Evolutionary conservation across 192 early-diverging fungal genomes (phyloP).

Genomic region (Mortierella alpina): DNA sequence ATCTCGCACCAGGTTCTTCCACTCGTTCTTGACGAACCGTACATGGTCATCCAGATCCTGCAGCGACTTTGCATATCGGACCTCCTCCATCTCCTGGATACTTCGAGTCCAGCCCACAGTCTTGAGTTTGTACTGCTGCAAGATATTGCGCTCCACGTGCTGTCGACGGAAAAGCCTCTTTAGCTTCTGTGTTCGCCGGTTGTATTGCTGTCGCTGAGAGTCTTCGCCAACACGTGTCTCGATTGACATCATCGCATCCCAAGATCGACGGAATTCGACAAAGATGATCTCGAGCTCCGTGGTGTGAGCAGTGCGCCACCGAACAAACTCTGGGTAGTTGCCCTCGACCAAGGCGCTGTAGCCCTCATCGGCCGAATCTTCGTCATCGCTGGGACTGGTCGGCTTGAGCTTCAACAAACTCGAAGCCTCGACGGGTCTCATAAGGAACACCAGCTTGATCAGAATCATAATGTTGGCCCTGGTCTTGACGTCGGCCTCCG

Average conservation of each 20-base stretch:
- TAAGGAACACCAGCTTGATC: slow-evolving; percentile 51
- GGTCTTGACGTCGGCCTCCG: slow-evolving; percentile 53
- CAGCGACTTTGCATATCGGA: slow-evolving; percentile 63
- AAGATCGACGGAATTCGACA: slow-evolving; percentile 64
- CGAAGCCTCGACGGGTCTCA: slow-evolving; percentile 45
- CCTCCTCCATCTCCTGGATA: slow-evolving; percentile 69
- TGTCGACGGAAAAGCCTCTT: slow-evolving; percentile 60
- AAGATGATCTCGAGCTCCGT: slow-evolving; percentile 67
- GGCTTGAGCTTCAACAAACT: slow-evolving; percentile 44
- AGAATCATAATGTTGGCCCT: slow-evolving; percentile 61
- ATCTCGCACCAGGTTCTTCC: slow-evolving; percentile 64
- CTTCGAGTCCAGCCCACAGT: slow-evolving; percentile 64
- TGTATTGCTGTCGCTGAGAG: slow-evolving; percentile 54
- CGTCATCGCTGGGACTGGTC: slow-evolving; percentile 44
- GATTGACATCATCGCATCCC: slow-evolving; percentile 64
- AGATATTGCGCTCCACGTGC: slow-evolving; percentile 56
- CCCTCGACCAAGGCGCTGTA: slow-evolving; percentile 51
- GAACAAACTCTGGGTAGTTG: slow-evolving; percentile 64
- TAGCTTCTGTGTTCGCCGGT: slow-evolving; percentile 62
- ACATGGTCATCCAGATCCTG: slow-evolving; percentile 70
- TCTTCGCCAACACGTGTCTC: slow-evolving; percentile 68
- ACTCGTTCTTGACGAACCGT: slow-evolving; percentile 69
- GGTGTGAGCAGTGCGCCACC: slow-evolving; percentile 65
- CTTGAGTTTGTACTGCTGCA: slow-evolving; percentile 63
- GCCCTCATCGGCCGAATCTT: slow-evolving; percentile 48